Base-by-base conservation (phyloP, 306 rosid genomes). In the Lathyrus tuberosus region DNA sequence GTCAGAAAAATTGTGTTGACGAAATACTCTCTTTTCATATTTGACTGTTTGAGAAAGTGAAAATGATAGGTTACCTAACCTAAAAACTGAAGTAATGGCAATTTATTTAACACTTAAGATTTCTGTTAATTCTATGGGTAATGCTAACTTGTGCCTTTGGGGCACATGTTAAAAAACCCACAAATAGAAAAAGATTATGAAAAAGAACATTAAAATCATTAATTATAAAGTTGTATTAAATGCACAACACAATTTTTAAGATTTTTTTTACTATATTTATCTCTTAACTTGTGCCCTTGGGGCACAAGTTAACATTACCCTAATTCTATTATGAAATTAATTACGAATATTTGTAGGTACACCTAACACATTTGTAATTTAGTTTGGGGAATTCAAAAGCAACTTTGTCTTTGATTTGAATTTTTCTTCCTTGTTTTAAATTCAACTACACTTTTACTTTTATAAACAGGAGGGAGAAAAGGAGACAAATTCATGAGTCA, bases 1-100 rank as follows among this genome's bases (percentile, higher is more conserved):
- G 33, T 58, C 7, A 37, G 18, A 49, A 75, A 65, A 20, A 0
- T 41, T 70, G 77, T 62, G 77, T 77, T 54, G 74, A 77, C 70
- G 63, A 57, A 5, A 31, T 24, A 26, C 48, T 65, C 3, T 30
- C 17, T 65, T 65, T 15, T 33, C 58, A 22, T 14, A 58, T 72
- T 65, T 78, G 78, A 78, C 78, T 48, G 2, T 22, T 22, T 0
- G 8, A 46, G 41, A 65, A 47, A 78, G 59, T 38, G 65, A 62
- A 72, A 41, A 65, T 38, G 69, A 26, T n/a, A 35, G 11, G 47
- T 49, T 12, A 18, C 74, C 48, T 38, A 62, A 78, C 69, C 57
- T 35, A 42, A 48, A 53, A 24, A 54, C 17, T 28, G 30, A 15
- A 51, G 28, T 7, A 57, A 10, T 0, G 18, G 12, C 24, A 49